These are phyloP conservation scores for Beauveria pseudobassiana DNA, from an alignment of 2,329 filamentous ascomycete genomes.

Conservation along the genomic window DNA sequence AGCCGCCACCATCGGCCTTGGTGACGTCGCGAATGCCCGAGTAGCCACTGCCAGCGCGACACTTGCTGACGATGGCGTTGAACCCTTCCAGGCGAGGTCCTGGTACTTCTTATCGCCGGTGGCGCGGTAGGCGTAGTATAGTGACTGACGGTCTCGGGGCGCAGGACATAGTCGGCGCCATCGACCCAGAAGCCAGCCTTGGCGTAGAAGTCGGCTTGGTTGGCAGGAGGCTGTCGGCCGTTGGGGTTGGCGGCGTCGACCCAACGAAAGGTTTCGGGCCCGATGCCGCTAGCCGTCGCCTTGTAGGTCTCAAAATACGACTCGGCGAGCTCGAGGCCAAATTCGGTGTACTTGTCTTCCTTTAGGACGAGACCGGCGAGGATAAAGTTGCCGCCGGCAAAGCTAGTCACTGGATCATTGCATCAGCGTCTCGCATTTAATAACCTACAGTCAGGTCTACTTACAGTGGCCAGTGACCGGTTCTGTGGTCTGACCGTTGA, in stretches of 20 bases:
- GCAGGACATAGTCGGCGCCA: constrained; percentile 54
- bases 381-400: constrained; percentile 79
- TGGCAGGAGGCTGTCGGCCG: constrained; percentile 56
- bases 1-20: constrained; percentile 48
- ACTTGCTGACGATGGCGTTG: constrained; percentile 55
- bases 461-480: constrained; percentile 44
- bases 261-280: constrained; percentile 67
- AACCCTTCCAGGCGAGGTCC: constrained; percentile 81
- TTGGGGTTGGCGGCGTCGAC: constrained; percentile 42
- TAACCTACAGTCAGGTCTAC: constrained; percentile 38
- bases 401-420: constrained; percentile 66
- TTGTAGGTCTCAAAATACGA: constrained; percentile 70
- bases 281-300: constrained; percentile 62
- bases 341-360: constrained; percentile 59
- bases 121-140: constrained; percentile 79
- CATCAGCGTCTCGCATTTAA: constrained; percentile 42
- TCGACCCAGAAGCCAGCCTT: constrained; percentile 65
- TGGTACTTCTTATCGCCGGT: constrained; percentile 71
- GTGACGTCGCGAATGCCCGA: constrained; percentile 61
- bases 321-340: constrained; percentile 64
- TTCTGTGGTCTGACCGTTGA: constrained; percentile 35
- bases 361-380: constrained; percentile 67
- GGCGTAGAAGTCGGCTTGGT: constrained; percentile 58
- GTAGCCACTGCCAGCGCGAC: constrained; percentile 59
- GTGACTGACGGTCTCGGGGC: constrained; percentile 75